Conservation (phyloP, 108 stramenopile genomes). For the Nitzschia palea region DNA sequence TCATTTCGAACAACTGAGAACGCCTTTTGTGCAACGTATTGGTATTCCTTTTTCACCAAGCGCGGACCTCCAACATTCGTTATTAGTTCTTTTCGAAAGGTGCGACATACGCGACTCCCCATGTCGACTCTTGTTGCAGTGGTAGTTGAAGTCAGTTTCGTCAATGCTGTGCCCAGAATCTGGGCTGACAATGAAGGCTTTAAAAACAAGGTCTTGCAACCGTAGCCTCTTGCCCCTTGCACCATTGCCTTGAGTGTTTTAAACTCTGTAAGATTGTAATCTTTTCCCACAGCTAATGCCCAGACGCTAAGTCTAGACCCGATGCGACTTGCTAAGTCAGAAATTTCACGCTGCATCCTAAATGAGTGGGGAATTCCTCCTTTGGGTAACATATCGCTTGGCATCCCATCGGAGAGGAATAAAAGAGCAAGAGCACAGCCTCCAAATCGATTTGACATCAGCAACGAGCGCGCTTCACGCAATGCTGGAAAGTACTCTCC, state of each 20-base stretch:
- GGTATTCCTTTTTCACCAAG: neutral
- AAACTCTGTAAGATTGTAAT: neutral
- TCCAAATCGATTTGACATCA: neutral
- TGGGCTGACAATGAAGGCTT: neutral
- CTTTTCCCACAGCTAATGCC: neutral
- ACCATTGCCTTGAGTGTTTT: neutral
- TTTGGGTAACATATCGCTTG: constrained; percentile 29
- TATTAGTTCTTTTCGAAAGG: neutral
- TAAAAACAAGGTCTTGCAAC: neutral
- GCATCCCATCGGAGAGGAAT: constrained; percentile 56
- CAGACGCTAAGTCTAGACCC: constrained; percentile 30
- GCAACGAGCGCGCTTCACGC: constrained; percentile 25
- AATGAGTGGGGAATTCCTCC: constrained; percentile 14
- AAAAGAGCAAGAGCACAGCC: constrained; percentile 35
- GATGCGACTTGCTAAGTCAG: constrained; percentile 35
- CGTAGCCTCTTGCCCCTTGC: neutral
- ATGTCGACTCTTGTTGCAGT: neutral
- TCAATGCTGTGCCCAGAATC: neutral
- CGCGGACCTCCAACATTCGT: neutral
- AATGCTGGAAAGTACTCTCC: constrained; percentile 57
- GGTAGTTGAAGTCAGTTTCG: neutral
- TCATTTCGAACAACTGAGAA: neutral
- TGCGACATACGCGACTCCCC: neutral
- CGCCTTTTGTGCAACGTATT: neutral
- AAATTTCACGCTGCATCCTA: constrained; percentile 5